Conservation (phyloP, 768 basidiomycete species). For the Lanmaoa pseudosensibilis region DNA sequence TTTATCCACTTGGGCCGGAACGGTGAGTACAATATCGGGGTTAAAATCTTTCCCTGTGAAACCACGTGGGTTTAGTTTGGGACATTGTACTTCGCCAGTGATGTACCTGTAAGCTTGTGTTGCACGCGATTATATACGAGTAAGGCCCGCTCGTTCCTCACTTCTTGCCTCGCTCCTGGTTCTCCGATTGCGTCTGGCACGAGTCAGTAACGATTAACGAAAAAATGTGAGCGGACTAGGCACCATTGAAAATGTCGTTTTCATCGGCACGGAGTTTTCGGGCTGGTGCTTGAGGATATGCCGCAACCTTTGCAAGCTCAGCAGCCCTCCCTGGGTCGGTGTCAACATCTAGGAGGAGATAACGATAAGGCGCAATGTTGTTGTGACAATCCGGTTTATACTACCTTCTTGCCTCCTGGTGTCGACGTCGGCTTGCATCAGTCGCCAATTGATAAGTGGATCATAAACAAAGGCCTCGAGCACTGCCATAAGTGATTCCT, state of each 20-base stretch:
- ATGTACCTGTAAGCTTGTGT: constrained; percentile 86
- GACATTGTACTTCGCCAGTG: background rate
- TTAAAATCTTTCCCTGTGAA: constrained; percentile 87
- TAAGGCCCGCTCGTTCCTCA: constrained; percentile 87
- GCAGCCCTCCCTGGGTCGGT: constrained; percentile 53
- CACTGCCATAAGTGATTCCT: constrained; percentile 99
- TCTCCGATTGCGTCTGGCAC: constrained; percentile 46
- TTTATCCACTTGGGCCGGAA: constrained; percentile 87
- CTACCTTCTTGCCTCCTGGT: constrained; percentile 66
- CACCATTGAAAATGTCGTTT: constrained; percentile 91
- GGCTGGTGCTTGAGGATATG: constrained; percentile 74
- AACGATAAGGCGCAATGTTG: constrained; percentile 2
- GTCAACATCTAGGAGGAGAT: constrained; percentile 38
- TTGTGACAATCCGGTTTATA: constrained; percentile 1
- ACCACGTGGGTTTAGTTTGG: background rate
- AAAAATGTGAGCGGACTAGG: constrained; percentile 15
- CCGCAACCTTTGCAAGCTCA: constrained; percentile 66
- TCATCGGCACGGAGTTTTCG: constrained; percentile 89
- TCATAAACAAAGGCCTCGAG: constrained; percentile 99
- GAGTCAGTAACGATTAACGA: constrained; percentile 1
- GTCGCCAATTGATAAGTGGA: constrained; percentile 94
- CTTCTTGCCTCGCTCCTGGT: constrained; percentile 69
- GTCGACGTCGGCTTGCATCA: constrained; percentile 84
- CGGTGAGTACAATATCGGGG: constrained; percentile 68
- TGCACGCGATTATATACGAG: constrained; percentile 94